Percentiles rank a stretch among this genome's conserved stretches.
Evolutionary conservation across 2,329 filamentous ascomycete species (phyloP).

Genomic region (Sporothrix protearum): DNA sequence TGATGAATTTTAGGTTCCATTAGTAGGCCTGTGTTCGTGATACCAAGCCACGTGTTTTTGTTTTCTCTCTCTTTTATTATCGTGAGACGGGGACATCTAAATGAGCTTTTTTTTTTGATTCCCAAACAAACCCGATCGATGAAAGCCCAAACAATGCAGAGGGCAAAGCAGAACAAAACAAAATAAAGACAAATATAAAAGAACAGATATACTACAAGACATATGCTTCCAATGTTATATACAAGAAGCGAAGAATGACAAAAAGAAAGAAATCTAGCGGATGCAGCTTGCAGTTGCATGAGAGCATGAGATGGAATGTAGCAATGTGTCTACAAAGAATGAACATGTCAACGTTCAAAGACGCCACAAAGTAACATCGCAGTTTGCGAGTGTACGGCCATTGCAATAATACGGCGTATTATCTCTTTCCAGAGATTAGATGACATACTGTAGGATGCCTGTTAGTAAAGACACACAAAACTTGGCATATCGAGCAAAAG

Average conservation of each 20-base stretch:
- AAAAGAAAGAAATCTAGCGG: constrained; percentile 5
- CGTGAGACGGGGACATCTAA: background rate
- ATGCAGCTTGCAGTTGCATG: background rate
- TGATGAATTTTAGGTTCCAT: background rate
- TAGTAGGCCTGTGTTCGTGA: background rate
- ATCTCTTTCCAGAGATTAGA: constrained; percentile 9
- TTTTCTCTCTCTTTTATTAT: background rate
- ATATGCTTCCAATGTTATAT: constrained; percentile 21
- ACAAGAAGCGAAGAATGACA: constrained; percentile 22
- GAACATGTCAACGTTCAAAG: background rate
- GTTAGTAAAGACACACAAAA: background rate
- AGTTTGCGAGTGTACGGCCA: background rate
- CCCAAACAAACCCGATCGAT: background rate
- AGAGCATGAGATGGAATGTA: background rate
- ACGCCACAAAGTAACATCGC: background rate
- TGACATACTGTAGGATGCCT: constrained; percentile 16
- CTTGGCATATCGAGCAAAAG: background rate
- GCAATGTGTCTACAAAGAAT: background rate
- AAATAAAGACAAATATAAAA: constrained; percentile 12
- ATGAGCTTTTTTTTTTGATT: background rate
- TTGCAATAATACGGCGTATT: no score
- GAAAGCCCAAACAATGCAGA: background rate
- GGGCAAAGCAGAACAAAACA: background rate
- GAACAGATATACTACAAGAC: constrained; percentile 5
- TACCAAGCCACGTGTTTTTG: background rate